A percentile compares a stretch with the other conserved stretches of the same genome.
phyloP scores from a whole-genome alignment of 2,329 filamentous ascomycete genomes.

The Gaeumannomyces sp. region DNA sequence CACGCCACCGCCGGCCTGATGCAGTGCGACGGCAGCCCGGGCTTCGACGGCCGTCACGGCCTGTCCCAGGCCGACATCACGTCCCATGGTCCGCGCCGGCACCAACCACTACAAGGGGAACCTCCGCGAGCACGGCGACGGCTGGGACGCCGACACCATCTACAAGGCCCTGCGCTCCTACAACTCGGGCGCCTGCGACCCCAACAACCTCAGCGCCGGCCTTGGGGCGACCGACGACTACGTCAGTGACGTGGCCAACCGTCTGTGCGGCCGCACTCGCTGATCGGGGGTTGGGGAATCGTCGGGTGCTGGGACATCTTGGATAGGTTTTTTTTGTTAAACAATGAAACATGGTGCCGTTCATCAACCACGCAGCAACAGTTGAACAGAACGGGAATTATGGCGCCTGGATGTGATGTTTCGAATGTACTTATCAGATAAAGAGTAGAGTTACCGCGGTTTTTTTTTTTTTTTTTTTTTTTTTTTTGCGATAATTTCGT shows the following conservation, averaged over 20 bases:
- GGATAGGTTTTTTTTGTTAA: too few species aligned
- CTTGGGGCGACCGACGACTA: constrained; percentile 30
- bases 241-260: constrained; percentile 33
- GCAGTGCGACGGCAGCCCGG: constrained; percentile 30
- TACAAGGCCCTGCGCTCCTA: constrained; percentile 34
- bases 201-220: constrained; percentile 28
- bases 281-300: not conserved
- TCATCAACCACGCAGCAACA: too few species aligned
- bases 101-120: constrained; percentile 23
- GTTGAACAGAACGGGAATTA: too few species aligned
- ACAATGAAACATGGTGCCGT: too few species aligned
- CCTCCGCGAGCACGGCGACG: constrained; percentile 22
- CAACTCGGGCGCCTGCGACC: constrained; percentile 32
- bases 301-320: too few species aligned
- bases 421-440: too few species aligned
- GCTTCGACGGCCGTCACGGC: constrained; percentile 26
- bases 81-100: constrained; percentile 25
- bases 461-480: too few species aligned
- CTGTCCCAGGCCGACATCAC: constrained; percentile 28
- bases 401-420: too few species aligned
- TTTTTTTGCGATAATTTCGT: too few species aligned
- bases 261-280: constrained; percentile 25
- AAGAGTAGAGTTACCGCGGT: too few species aligned
- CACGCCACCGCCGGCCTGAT: constrained; percentile 32
- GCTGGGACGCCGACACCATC: constrained; percentile 23